Evolutionary conservation across 1,139 yeast genomes (phyloP), one percentile per base, ranked within the genome.

Genomic region (Ogataea hybrid): DNA sequence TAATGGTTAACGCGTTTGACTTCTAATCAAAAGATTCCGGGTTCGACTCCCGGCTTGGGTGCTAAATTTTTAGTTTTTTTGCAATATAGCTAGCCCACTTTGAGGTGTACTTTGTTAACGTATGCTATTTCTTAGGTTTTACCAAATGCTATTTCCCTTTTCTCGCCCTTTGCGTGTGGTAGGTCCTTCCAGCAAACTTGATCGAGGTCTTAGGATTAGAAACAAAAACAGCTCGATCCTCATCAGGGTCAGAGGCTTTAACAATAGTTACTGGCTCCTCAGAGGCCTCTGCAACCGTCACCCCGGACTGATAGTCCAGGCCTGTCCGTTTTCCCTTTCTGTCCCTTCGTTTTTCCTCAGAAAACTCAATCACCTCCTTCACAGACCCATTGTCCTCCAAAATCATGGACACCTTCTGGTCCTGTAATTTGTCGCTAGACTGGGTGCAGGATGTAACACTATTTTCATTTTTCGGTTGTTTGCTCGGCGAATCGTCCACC

Each of bases 21-120:
- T 47, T 47, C 50, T 47, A 47, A 47, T 47, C 50, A 47, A 47
- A 47, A 47, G 50, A 47, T 47, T 47, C 48, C 43, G 50, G 50
- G 50, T 47, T 47, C 50, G 50, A 47, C 50, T 47, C 50, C 50
- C 50, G 43, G 48, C 50, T 42, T 42, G 50, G 50, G 50, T 47
- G 47, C 40, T 34, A 25, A 27, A 4, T 30, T 39, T 39, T 6
- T 18, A 15, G 16, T 15, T 15, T 15, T 15, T 15, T 15, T 15
- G 3, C 16, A 14, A 14, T 14, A 3, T 15, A 15, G 16, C 16
- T 15, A 3, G 16, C 16, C 2, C 16, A 15, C 16, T 15, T 15
- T 15, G 16, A 15, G 16, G 16, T 15, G 21, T 7, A 20, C 21
- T 20, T 7, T 20, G 4, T 20, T 7, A 20, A 20, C 21, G 21